Evolutionary conservation across 2,329 filamentous ascomycete genomes (phyloP).

Genomic region (Penicillium sp.): DNA sequence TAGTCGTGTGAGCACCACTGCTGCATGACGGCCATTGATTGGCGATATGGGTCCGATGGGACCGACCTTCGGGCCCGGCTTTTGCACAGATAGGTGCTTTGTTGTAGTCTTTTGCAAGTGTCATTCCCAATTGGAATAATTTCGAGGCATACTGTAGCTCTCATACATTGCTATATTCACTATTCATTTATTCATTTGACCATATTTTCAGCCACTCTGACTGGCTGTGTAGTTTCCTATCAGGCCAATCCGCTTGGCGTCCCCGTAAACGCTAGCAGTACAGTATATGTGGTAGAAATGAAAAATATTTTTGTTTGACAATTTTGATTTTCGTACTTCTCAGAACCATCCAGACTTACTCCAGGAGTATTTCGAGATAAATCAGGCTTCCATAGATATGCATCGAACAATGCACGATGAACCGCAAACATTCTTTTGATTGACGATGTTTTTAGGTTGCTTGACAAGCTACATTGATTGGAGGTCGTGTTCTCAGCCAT

Average conservation of each 20-base stretch:
- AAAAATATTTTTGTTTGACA: neutral
- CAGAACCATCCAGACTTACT: neutral
- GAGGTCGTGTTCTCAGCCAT: neutral
- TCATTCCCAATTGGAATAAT: neutral
- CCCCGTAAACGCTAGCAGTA: neutral
- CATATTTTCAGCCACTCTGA: neutral
- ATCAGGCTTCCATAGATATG: neutral
- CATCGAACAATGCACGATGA: neutral
- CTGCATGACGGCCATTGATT: neutral
- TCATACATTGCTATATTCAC: neutral
- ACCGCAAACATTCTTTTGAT: neutral
- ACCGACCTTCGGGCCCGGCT: neutral
- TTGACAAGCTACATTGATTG: neutral
- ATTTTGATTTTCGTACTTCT: neutral
- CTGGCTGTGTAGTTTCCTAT: neutral
- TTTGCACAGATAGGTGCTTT: neutral
- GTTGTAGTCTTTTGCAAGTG: neutral
- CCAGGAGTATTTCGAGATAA: neutral
- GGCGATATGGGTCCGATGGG: neutral
- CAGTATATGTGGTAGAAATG: neutral
- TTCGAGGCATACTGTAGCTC: neutral
- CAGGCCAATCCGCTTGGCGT: neutral
- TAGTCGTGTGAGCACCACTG: neutral
- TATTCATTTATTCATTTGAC: neutral
- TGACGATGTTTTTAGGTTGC: neutral